These are phyloP conservation scores for Coemansia sp. DNA, from an alignment of 192 early-diverging fungal species.

Conservation along the genomic window DNA sequence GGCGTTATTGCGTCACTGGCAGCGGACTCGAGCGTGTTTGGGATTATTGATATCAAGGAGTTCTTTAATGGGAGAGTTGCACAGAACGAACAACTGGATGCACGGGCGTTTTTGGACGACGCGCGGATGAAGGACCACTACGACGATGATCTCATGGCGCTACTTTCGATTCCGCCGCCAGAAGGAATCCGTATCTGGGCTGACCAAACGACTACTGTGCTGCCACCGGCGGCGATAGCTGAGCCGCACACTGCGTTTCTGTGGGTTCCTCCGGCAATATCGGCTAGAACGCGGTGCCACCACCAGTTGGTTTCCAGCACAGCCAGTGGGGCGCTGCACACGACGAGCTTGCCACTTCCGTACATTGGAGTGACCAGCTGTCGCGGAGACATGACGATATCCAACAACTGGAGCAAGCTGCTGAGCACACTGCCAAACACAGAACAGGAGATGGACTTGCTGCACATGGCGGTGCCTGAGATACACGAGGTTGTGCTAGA, in stretches of 20 bases:
- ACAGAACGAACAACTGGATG: conserved; percentile 8
- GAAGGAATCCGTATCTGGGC: conserved; percentile 21
- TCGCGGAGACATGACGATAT: conserved; percentile 36
- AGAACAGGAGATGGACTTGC: conserved; percentile 20
- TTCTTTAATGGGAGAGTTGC: conserved; percentile 8
- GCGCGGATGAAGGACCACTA: conserved; percentile 32
- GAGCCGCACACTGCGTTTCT: conserved; percentile 24
- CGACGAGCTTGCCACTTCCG: conserved; percentile 16
- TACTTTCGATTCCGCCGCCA: conserved; percentile 21
- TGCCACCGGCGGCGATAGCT: not conserved
- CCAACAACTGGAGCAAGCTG: conserved; percentile 49
- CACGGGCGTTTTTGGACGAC: conserved; percentile 25
- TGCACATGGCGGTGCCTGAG: conserved; percentile 35
- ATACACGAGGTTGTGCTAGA: conserved; percentile 27
- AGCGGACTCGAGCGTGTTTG: conserved; percentile 19
- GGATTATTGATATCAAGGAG: conserved; percentile 29
- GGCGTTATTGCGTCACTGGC: conserved; percentile 31
- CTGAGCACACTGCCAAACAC: conserved; percentile 16
- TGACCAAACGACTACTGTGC: conserved; percentile 10
- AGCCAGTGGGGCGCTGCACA: conserved; percentile 12
- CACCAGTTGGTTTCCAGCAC: conserved; percentile 32
- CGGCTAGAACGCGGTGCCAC: conserved; percentile 9
- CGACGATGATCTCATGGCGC: conserved; percentile 18
- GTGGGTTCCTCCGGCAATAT: conserved; percentile 35
- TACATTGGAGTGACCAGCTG: conserved; percentile 24